phyloP scores from a whole-genome alignment of 352 stramenopile genomes.

The Aphanomyces stellatus region DNA sequence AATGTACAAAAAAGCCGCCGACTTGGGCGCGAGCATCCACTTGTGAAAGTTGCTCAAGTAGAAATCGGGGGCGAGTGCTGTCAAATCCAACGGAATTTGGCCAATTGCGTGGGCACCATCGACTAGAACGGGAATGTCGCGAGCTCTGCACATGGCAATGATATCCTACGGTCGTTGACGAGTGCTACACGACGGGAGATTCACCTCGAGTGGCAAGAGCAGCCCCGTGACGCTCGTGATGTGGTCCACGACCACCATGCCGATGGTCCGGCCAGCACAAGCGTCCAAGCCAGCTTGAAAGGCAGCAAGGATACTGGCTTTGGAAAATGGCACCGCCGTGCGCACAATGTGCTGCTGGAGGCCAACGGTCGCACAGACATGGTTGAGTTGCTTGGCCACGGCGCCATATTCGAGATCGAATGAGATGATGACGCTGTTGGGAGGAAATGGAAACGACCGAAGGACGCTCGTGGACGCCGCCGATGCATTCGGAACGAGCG shows the following conservation, averaged over 20 bases:
- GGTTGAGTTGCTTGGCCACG: neutral
- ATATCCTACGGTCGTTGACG: neutral
- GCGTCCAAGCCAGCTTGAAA: neutral
- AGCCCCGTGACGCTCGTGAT: conserved; percentile 9
- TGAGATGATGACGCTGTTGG: neutral
- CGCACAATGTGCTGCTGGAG: neutral
- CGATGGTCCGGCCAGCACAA: neutral
- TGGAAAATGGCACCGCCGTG: neutral
- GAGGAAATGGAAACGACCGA: neutral
- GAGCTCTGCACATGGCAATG: neutral
- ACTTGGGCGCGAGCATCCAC: conserved; percentile 17
- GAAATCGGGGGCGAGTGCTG: conserved; percentile 1
- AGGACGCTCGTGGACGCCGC: neutral
- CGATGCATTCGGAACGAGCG: conserved; percentile 9
- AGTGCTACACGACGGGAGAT: neutral
- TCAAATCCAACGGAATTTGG: conserved; percentile 5
- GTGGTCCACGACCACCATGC: conserved; percentile 7
- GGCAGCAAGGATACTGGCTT: neutral
- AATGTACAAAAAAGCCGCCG: conserved; percentile 8
- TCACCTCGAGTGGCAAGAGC: conserved; percentile 1
- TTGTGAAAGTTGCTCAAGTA: conserved; percentile 19
- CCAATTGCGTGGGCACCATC: conserved; percentile 17
- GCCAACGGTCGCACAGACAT: neutral
- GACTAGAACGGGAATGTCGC: conserved; percentile 4
- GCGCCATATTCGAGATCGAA: conserved; percentile 5